Conservation (phyloP, 2,329 filamentous ascomycete genomes). For the Rugonectria rugulosa region DNA sequence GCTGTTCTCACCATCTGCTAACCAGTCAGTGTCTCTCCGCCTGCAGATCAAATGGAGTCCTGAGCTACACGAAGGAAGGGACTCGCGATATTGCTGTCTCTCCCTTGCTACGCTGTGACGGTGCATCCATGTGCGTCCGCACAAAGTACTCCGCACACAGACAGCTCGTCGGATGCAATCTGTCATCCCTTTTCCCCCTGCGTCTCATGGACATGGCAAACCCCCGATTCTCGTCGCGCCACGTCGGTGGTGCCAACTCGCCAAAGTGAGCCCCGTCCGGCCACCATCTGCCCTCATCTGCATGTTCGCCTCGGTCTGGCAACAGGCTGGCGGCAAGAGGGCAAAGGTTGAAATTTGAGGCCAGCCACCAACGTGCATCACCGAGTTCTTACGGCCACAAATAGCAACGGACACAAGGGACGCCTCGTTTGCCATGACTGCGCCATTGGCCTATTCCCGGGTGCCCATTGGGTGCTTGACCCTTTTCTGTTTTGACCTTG, state of each 20-base stretch:
- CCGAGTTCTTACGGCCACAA: constrained; percentile 23
- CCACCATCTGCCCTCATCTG: neutral
- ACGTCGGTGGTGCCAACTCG: constrained; percentile 1
- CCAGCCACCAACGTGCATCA: neutral
- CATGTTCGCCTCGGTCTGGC: neutral
- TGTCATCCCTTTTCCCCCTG: neutral
- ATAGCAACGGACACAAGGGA: constrained; percentile 19
- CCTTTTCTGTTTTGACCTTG: neutral
- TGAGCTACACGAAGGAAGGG: no score
- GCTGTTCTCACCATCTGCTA: neutral
- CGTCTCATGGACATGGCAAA: neutral
- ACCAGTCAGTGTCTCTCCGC: no score
- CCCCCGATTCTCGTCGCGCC: neutral
- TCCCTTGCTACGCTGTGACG: neutral
- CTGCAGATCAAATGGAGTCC: no score
- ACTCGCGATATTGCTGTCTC: no score
- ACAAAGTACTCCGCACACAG: no score
- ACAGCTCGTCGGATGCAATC: no score
- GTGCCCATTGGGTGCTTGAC: neutral
- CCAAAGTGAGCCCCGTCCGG: no score
- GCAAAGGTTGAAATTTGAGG: neutral
- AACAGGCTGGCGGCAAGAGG: neutral
- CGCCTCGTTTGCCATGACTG: neutral
- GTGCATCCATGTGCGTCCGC: neutral
- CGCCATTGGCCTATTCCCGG: neutral